Evolutionary conservation across 495 filamentous ascomycete species (phyloP), one percentile per base, ranked within the genome.

Genomic region (Lepraria neglecta): DNA sequence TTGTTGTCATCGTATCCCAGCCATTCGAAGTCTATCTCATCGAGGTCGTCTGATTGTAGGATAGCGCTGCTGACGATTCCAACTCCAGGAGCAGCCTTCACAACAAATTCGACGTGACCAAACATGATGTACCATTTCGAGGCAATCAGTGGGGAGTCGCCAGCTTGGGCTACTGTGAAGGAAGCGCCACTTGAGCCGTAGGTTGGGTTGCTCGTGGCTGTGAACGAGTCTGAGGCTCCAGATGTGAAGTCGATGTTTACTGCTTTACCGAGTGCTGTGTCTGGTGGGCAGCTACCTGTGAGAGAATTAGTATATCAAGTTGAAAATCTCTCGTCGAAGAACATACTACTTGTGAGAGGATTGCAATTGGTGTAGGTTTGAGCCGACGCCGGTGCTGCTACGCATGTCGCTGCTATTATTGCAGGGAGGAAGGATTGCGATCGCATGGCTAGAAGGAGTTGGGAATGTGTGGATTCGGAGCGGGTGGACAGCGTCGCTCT

Each of bases 11-110:
- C 83, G 33, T 79, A 83, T 51, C 89, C 88, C 21, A 89, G 79
- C 76, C 88, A 92, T 70, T 92, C 91, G 86, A 87, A 92, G 72
- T 95, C 91, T 59, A 96, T 87, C 69, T 96, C 91, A 68, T 96
- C 91, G 21, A 95, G 77, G 65, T 88, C 84, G 65, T 95, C 91
- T 38, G 88, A 91, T 66, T 90, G 82, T 67, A 92, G 77, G 45
- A 95, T 89, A 56, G 91, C 83, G 60, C 86, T 90, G 74, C 87
- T 91, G 58, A 82, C 79, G 21, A 82, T 85, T n/a, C 85, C 85
- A 2, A 72, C 76, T 33, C 85, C 85, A 0, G 83, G 77, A 6
- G 84, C 84, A 17, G 84, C 78, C 67, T 85, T 82, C 64, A 87
- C 72, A 11, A 74, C 70, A 59, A 79, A 79, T 45, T 84, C 81